phyloP scores from a whole-genome alignment of 495 filamentous ascomycete species.

The Penicillium verhagenii region DNA sequence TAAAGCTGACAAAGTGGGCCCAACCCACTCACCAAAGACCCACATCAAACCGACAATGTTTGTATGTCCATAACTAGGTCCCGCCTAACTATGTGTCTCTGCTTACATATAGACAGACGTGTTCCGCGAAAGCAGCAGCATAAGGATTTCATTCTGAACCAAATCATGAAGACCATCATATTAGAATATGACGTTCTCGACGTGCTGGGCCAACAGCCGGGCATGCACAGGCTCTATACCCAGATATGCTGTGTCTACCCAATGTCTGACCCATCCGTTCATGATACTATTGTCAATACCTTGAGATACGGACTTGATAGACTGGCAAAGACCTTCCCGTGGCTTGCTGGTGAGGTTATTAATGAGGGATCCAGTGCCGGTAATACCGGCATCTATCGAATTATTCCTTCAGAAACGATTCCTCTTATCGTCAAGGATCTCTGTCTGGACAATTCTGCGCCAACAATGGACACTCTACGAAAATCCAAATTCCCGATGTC shows the following conservation, averaged over 20 bases:
- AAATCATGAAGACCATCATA: not conserved
- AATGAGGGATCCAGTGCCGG: slow-evolving; percentile 34
- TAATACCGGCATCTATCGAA: slow-evolving; percentile 42
- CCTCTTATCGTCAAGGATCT: slow-evolving; percentile 48
- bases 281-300: slow-evolving; percentile 27
- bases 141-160: not conserved
- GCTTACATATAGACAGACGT: too few species aligned
- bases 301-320: slow-evolving; percentile 37
- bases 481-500: slow-evolving; percentile 44
- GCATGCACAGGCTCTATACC: slow-evolving; percentile 37
- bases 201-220: slow-evolving; percentile 14
- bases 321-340: slow-evolving; percentile 46
- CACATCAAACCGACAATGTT: too few species aligned
- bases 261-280: slow-evolving; percentile 21
- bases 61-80: too few species aligned
- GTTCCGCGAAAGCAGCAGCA: too few species aligned
- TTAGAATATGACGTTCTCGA: slow-evolving; percentile 7
- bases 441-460: slow-evolving; percentile 29
- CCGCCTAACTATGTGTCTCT: too few species aligned
- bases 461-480: slow-evolving; percentile 42
- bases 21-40: too few species aligned
- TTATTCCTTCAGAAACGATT: slow-evolving; percentile 30
- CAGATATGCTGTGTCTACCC: slow-evolving; percentile 43
- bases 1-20: too few species aligned
- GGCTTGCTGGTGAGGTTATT: slow-evolving; percentile 54